These are phyloP conservation scores for Suillus subaureus DNA, from an alignment of 768 basidiomycete genomes.

Conservation along the genomic window DNA sequence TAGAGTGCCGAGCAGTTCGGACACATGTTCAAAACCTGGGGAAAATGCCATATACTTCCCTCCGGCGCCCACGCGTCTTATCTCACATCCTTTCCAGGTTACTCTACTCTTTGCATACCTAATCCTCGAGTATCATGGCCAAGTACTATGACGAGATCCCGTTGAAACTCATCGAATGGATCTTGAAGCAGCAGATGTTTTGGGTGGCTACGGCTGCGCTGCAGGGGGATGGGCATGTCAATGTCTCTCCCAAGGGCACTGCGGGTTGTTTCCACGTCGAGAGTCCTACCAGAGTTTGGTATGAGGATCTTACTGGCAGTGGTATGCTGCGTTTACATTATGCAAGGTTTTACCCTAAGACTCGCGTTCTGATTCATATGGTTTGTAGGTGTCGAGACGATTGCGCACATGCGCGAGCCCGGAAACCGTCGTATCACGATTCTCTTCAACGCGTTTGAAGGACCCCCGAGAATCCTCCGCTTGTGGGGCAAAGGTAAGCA, in stretches of 20 bases:
- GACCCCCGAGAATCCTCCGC: conserved; percentile 58
- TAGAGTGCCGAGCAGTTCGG: neutral
- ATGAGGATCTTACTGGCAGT: conserved; percentile 73
- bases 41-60: neutral
- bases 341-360: neutral
- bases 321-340: conserved; percentile 38
- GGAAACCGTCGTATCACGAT: conserved; percentile 62
- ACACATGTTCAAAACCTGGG: neutral
- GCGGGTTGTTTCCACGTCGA: conserved; percentile 63
- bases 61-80: neutral
- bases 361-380: neutral
- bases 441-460: conserved; percentile 63
- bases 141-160: conserved; percentile 61
- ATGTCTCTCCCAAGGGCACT: conserved; percentile 68
- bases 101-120: neutral
- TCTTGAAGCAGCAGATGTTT: conserved; percentile 64
- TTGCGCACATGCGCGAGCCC: conserved; percentile 59
- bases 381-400: conserved; percentile 53
- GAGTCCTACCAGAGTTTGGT: conserved; percentile 61
- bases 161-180: conserved; percentile 54
- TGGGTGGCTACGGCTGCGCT: conserved; percentile 74
- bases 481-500: conserved; percentile 58
- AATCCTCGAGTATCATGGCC: conserved; percentile 44
- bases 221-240: conserved; percentile 57
- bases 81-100: neutral